Percentiles rank a stretch among this genome's conserved stretches.
phyloP scores from a whole-genome alignment of 768 basidiomycete genomes.

The Trametes coccinea region DNA sequence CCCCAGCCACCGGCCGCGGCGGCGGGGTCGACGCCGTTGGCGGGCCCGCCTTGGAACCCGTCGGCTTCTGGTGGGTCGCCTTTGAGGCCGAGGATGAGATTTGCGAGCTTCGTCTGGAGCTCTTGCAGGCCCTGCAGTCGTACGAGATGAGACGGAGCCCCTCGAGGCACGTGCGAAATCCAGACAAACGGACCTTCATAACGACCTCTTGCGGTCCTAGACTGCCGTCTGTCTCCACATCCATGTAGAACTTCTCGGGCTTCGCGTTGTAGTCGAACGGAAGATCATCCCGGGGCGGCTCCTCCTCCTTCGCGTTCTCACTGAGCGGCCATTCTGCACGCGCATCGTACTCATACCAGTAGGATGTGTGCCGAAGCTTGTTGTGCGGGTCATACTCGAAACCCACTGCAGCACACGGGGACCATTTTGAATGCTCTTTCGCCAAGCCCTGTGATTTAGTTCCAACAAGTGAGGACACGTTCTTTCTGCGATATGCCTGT shows the following conservation, averaged over 20 bases:
- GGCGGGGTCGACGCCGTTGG: conserved; percentile 18
- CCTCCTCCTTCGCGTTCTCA: conserved; percentile 83
- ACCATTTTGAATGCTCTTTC: conserved; percentile 99
- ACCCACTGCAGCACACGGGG: conserved; percentile 89
- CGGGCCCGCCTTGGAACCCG: conserved; percentile 35
- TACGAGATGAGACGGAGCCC: background rate
- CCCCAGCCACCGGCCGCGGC: conserved; percentile 19
- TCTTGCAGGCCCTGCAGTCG: conserved; percentile 65
- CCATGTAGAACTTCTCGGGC: conserved; percentile 89
- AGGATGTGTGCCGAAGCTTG: conserved; percentile 90
- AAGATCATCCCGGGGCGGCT: conserved; percentile 75
- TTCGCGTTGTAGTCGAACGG: conserved; percentile 87
- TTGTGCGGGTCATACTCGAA: conserved; percentile 99
- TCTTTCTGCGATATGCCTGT: background rate
- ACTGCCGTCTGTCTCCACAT: conserved; percentile 93
- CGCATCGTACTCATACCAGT: conserved; percentile 89
- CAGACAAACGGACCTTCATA: conserved; percentile 57
- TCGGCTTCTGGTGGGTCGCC: conserved; percentile 45
- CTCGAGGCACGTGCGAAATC: background rate
- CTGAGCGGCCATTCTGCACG: conserved; percentile 90
- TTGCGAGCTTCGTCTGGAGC: conserved; percentile 79
- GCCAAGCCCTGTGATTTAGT: conserved; percentile 73
- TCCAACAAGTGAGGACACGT: too few species aligned
- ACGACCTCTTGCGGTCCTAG: conserved; percentile 87
- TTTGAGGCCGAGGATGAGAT: conserved; percentile 75